Percentiles rank a stretch among this genome's conserved stretches.
phyloP scores from a whole-genome alignment of 306 rosid species.

The Parietaria judaica region DNA sequence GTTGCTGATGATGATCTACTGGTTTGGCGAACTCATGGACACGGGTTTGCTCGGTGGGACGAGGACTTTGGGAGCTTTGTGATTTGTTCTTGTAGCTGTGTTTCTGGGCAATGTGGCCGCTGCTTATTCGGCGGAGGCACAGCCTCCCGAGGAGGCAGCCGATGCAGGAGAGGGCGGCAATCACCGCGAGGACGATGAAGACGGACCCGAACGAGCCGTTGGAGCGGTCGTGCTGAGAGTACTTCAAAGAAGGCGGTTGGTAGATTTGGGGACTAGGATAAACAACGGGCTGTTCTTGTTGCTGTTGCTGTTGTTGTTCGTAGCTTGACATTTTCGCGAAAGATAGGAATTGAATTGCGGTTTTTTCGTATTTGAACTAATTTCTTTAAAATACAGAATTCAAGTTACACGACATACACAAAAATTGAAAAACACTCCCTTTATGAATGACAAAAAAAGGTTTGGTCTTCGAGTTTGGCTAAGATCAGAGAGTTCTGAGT shows the following conservation, averaged over 20 bases:
- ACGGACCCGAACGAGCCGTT: constrained; percentile 80
- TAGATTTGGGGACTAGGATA: constrained; percentile 41
- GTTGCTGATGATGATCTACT: constrained; percentile 4
- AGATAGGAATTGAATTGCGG: no score
- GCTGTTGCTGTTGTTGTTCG: constrained; percentile 35
- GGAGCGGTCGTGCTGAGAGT: constrained; percentile 39
- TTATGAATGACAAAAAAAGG: no score
- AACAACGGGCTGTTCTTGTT: constrained; percentile 39
- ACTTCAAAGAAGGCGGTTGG: constrained; percentile 15
- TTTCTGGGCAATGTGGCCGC: constrained; percentile 26
- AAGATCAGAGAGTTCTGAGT: no score
- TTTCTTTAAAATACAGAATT: no score
- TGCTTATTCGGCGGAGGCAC: constrained; percentile 39
- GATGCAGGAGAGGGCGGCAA: constrained; percentile 51
- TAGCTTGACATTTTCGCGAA: constrained; percentile 43
- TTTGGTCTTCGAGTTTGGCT: no score
- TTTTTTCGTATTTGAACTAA: no score
- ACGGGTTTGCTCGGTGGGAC: background rate
- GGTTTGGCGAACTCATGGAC: constrained; percentile 5
- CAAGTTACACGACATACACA: no score
- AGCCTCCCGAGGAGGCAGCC: constrained; percentile 79
- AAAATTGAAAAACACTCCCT: no score
- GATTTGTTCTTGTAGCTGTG: constrained; percentile 1
- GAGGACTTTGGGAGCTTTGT: background rate
- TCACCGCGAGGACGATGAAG: constrained; percentile 70